phyloP scores from a whole-genome alignment of 83 land plant genomes.

The Thuja plicata region DNA sequence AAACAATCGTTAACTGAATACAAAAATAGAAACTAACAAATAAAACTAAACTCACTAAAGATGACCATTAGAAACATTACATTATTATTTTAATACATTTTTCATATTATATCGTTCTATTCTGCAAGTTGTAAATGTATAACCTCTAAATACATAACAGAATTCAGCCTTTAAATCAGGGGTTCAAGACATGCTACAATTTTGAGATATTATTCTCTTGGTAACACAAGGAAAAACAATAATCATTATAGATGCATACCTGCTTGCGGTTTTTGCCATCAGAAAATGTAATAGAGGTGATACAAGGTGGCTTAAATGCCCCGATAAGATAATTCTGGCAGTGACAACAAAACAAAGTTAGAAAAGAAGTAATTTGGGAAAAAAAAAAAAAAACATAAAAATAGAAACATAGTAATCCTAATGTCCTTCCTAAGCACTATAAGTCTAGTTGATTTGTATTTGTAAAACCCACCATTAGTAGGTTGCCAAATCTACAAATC shows the following conservation, averaged over 20 bases:
- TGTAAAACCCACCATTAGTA: background rate
- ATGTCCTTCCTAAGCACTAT: background rate
- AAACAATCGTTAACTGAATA: too few species aligned
- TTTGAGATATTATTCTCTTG: background rate
- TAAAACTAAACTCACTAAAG: too few species aligned
- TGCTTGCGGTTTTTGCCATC: constrained; percentile 87
- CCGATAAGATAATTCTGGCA: constrained; percentile 83
- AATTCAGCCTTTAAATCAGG: background rate
- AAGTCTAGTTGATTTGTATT: background rate
- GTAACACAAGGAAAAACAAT: background rate
- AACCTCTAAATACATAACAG: background rate
- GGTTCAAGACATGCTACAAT: background rate
- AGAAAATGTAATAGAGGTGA: constrained; percentile 63
- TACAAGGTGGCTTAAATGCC: constrained; percentile 87
- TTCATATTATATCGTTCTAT: too few species aligned
- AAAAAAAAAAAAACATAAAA: background rate
- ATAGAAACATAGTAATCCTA: background rate
- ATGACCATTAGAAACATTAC: too few species aligned
- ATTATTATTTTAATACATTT: too few species aligned
- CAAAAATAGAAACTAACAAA: too few species aligned
- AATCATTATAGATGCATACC: constrained; percentile 29
- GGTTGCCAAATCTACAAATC: background rate
- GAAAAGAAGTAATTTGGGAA: background rate
- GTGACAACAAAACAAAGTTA: background rate
- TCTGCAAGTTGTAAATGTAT: background rate